Evolutionary conservation across 768 basidiomycete genomes (phyloP).

Genomic region (Leucocoprinus leucothites): DNA sequence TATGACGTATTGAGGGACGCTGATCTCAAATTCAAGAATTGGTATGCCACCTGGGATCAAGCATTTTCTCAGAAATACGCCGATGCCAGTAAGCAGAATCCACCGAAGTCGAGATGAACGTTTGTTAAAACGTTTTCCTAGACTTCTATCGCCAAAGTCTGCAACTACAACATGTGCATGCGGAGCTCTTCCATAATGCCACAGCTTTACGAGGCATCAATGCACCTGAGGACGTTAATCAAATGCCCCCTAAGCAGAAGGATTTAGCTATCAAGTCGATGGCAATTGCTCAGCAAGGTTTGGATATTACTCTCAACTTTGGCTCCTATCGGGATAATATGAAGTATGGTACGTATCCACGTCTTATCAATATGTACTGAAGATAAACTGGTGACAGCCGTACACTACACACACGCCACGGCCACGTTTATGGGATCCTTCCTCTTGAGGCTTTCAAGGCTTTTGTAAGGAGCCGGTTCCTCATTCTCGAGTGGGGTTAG

Average conservation of each 20-base stretch:
- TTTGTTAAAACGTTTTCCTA: slow-evolving; percentile 20
- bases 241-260: slow-evolving; percentile 76
- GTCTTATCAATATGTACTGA: neutral
- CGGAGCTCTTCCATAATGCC: slow-evolving; percentile 84
- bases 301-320: slow-evolving; percentile 85
- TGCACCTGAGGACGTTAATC: slow-evolving; percentile 81
- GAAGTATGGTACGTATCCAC: slow-evolving; percentile 68
- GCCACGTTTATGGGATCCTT: slow-evolving; percentile 94
- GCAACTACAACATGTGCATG: slow-evolving; percentile 85
- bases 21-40: slow-evolving; percentile 73
- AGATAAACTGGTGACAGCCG: slow-evolving; percentile 43
- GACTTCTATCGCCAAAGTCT: slow-evolving; percentile 87
- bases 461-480: slow-evolving; percentile 61
- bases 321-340: slow-evolving; percentile 87
- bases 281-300: slow-evolving; percentile 70
- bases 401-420: slow-evolving; percentile 89
- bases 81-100: slow-evolving; percentile 57
- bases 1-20: slow-evolving; percentile 71
- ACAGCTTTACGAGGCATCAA: slow-evolving; percentile 79
- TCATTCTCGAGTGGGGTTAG: neutral
- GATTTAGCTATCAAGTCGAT: slow-evolving; percentile 83
- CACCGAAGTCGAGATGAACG: neutral
- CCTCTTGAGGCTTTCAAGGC: slow-evolving; percentile 76
- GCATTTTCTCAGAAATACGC: slow-evolving; percentile 81
- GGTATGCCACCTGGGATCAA: slow-evolving; percentile 81